A percentile compares a stretch with the other conserved stretches of the same genome.
phyloP scores from a whole-genome alignment of 805 yeast species.

The Saturnispora zaruensis region DNA sequence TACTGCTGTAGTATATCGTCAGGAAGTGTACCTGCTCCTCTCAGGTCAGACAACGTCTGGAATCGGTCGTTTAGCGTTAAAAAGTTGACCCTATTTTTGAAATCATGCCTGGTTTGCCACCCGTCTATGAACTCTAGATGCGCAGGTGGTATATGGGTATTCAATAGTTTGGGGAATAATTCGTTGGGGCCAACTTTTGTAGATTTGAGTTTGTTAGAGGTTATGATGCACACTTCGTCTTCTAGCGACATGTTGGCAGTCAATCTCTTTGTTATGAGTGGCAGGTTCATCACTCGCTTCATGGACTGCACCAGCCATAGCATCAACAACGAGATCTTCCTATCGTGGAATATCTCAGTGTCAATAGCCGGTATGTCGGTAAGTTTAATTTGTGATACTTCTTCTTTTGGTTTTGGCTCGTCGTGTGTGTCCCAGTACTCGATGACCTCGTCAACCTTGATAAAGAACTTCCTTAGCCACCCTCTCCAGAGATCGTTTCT shows the following conservation, averaged over 20 bases:
- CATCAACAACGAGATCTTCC: conserved; percentile 21
- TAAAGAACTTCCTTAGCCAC: conserved; percentile 23
- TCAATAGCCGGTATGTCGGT: conserved; percentile 17
- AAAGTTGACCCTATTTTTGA: conserved; percentile 24
- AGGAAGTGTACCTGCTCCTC: conserved; percentile 19
- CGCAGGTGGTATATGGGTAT: conserved; percentile 20
- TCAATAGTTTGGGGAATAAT: conserved; percentile 9
- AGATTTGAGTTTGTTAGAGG: conserved; percentile 23
- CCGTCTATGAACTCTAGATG: conserved; percentile 28
- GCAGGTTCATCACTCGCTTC: conserved; percentile 23
- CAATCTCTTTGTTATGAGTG: conserved; percentile 14
- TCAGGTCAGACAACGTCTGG: conserved; percentile 19
- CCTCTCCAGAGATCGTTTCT: conserved; percentile 26
- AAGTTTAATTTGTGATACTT: conserved; percentile 2
- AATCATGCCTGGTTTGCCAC: conserved; percentile 27
- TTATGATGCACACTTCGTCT: conserved; percentile 21
- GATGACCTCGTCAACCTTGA: conserved; percentile 11
- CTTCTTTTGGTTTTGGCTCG: background rate
- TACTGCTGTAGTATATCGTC: conserved; percentile 11
- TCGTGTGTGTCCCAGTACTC: conserved; percentile 14
- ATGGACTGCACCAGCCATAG: conserved; percentile 27
- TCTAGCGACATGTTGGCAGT: conserved; percentile 8
- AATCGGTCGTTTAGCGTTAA: conserved; percentile 20
- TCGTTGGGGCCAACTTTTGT: conserved; percentile 9
- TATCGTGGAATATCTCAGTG: conserved; percentile 23